Conservation (phyloP, 1,284 basidiomycete genomes). For the Melampsora americana region DNA sequence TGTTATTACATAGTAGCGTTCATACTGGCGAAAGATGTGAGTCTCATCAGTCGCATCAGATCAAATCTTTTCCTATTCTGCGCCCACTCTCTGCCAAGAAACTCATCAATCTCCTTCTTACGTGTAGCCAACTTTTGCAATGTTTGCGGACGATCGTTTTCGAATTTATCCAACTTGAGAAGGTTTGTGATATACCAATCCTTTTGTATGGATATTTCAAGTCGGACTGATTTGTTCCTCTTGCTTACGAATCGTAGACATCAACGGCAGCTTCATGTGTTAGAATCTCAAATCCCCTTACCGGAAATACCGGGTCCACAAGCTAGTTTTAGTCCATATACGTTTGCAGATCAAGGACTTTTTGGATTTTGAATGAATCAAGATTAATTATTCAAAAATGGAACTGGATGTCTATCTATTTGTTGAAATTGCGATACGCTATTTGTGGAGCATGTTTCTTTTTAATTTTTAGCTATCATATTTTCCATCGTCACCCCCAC, state of each 20-base stretch:
- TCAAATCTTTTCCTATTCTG: too few species aligned
- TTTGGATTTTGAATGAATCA: conserved; percentile 8
- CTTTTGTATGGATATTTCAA: background rate
- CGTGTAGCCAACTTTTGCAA: conserved; percentile 41
- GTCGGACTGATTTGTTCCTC: background rate
- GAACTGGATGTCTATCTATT: too few species aligned
- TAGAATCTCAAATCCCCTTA: conserved; percentile 33
- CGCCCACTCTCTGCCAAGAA: too few species aligned
- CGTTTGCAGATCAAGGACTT: conserved; percentile 13
- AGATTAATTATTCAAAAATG: too few species aligned
- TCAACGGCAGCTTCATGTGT: conserved; percentile 41
- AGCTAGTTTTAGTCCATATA: conserved; percentile 15
- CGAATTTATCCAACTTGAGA: conserved; percentile 35
- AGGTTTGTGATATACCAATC: conserved; percentile 1
- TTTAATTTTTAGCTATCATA: too few species aligned
- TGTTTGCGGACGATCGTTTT: conserved; percentile 32
- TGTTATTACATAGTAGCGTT: conserved; percentile 31
- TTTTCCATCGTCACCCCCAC: too few species aligned
- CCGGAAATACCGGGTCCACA: conserved; percentile 29
- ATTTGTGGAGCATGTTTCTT: too few species aligned
- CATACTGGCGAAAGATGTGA: conserved; percentile 41
- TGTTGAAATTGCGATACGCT: too few species aligned
- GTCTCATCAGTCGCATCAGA: too few species aligned
- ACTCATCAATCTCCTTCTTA: background rate
- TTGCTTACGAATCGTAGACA: conserved; percentile 7